Conservation (phyloP, 78 protist species). For the Dictyostelium capitatum region DNA sequence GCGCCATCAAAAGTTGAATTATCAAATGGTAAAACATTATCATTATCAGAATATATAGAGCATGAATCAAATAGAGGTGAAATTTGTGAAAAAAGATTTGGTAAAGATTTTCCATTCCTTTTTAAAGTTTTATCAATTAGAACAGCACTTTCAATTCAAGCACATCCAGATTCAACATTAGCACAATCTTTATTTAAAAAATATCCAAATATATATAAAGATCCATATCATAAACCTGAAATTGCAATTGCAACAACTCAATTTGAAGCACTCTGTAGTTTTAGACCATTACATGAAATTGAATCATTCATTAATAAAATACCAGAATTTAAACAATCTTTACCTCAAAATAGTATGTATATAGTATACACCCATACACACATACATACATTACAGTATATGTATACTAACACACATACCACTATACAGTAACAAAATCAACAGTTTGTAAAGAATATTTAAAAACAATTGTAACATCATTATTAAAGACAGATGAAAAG, state of each 20-base stretch:
- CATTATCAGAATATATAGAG: conserved; percentile 2
- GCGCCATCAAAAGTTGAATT: conserved; percentile 87
- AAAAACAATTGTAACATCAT: conserved; percentile 27
- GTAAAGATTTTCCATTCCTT: conserved; percentile 94
- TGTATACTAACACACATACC: too few relatives aligned
- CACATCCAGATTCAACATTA: conserved; percentile 96
- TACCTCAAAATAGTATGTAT: conserved; percentile 33
- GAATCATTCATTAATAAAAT: conserved; percentile 22
- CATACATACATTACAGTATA: not conserved
- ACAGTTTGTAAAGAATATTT: conserved; percentile 37
- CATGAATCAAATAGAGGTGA: conserved; percentile 13
- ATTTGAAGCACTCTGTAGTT: conserved; percentile 93
- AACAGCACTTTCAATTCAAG: conserved; percentile 89
- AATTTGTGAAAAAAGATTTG: conserved; percentile 45
- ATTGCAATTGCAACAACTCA: conserved; percentile 95
- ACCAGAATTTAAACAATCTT: conserved; percentile 57
- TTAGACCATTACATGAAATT: conserved; percentile 89
- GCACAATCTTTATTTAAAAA: conserved; percentile 90
- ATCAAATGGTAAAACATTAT: not conserved
- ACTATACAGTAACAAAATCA: not conserved
- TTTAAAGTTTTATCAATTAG: conserved; percentile 96
- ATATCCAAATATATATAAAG: conserved; percentile 92
- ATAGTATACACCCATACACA: not conserved
- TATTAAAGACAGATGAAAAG: conserved; percentile 29
- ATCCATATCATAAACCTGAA: conserved; percentile 98